phyloP scores from a whole-genome alignment of 306 rosid genomes.

The Quillaja saponaria region DNA sequence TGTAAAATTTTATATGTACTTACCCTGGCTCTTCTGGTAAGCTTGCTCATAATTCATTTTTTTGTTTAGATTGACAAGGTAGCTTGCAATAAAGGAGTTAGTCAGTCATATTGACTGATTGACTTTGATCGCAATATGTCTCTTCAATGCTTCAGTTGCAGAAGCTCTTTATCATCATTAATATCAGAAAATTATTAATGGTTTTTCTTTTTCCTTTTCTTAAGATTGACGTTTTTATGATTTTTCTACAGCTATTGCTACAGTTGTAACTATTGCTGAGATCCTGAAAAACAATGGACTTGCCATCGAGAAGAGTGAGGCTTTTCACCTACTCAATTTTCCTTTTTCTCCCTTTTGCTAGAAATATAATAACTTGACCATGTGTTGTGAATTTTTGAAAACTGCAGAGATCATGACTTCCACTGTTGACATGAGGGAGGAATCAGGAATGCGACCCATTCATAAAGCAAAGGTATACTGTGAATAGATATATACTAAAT shows the following conservation, averaged over 20 bases:
- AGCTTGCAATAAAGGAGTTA: no score
- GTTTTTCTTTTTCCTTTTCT: no score
- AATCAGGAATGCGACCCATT: conserved; percentile 33
- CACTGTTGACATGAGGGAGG: conserved; percentile 42
- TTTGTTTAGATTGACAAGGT: no score
- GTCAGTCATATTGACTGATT: no score
- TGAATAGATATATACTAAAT: neutral
- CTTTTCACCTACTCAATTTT: neutral
- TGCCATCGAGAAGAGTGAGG: conserved; percentile 46
- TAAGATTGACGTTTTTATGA: no score
- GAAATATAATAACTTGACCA: neutral
- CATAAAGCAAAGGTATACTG: conserved; percentile 43
- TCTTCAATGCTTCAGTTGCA: no score
- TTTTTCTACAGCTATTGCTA: conserved; percentile 39
- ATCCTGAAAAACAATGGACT: conserved; percentile 49
- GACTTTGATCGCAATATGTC: no score
- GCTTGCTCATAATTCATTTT: no score
- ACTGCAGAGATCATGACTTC: conserved; percentile 38
- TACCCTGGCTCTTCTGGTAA: no score
- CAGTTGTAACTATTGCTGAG: conserved; percentile 49
- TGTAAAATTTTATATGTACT: no score
- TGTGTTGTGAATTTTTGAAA: neutral
- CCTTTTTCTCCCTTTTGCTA: neutral
- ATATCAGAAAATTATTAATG: no score
- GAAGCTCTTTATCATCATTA: no score